Base-by-base conservation (phyloP, 106 monocot species). In the Chionographis japonica region DNA sequence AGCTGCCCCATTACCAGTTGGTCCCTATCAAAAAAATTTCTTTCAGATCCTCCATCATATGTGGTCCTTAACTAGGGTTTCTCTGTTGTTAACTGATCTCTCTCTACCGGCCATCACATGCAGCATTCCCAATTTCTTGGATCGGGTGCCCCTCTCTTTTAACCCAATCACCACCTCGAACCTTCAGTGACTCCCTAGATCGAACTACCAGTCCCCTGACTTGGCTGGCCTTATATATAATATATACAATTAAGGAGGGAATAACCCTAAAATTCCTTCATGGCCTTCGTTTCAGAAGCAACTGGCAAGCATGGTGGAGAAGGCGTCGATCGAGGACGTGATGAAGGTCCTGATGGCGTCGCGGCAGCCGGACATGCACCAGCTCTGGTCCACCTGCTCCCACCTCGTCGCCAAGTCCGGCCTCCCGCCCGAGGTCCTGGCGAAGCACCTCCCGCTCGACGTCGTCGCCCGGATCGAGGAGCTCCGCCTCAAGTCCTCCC, bases 381-480 rank as follows among this genome's bases (percentile, higher is more conserved):
- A 91, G 75, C 82, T 97, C 4, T 91, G 91, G 94, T 72, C 63
- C 3, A 92, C 87, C 4, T 92, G 92, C 80, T 89, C 97, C 12
- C 87, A 83, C 85, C 83, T 92, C 62, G 97, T 98, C 4, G 81
- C 92, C 27, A 98, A 98, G 61, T 98, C 97, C 6, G 97, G 97
- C 11, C 89, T 98, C 17, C 92, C 92, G 2, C 79, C 92, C n/a
- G 90, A 98, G 49, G 81, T 98, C 50, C 87, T 98, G 3, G 86
- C 97, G 54, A 98, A 98, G 75, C 92, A 90, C 67, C 89, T 98
- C 39, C 97, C 90, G 35, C 71, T 87, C 70, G 90, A 90, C 60
- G 69, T 90, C 2, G 80, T 90, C 14, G 85, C 90, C 27, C 84
- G 77, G 83, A 87, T 94, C 75, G 90, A 90, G 37, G 85, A 90